Base-by-base conservation (phyloP, 257 asterid genomes). In the Catharanthus roseus region DNA sequence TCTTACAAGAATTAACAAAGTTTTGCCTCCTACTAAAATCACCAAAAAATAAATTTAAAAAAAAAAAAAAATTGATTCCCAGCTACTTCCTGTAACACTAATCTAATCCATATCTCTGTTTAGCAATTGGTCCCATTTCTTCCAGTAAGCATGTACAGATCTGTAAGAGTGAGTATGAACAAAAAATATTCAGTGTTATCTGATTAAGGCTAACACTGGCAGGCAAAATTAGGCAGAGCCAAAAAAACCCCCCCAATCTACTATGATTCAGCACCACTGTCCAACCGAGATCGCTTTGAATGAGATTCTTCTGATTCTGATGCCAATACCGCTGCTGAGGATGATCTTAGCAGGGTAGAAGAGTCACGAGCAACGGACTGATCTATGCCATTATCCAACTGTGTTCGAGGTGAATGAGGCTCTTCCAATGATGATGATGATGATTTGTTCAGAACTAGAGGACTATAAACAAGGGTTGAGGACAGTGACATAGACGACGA, bases 91-190 rank as follows among this genome's bases (percentile, higher is more conserved):
- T 61, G 16, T 18, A 18, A 33, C 67, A 38, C 42, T 8, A 3
- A 1, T 18, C 67, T 61, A 41, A 12, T 66, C 70, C 24, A 44
- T n/a, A n/a, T 29, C 45, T 41, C 54, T 65, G 31, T 24, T 23
- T 1, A 26, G 33, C 3, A 24, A 65, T 65, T 38, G 24, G 18
- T 42, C n/a, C 10, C 38, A 6, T n/a, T 34, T 67, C 44, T 67
- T 67, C 61, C 18, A 47, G 45, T 67, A 26, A 67, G 44, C 71
- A 67, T 67, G 16, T 67, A 67, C 71, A 67, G 11, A 28, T 45
- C 57, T 16, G 47, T 42, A 18, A 28, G 8, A 13, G 47, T 42
- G 28, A 28, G 8, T 26, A 26, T 26, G 57, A 44, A 29, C 24
- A 45, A 44, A 66, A 66, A 67, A 42, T 67, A 11, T 6, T 67